phyloP scores from a whole-genome alignment of 345 rosid genomes.

The Linum lewisii region DNA sequence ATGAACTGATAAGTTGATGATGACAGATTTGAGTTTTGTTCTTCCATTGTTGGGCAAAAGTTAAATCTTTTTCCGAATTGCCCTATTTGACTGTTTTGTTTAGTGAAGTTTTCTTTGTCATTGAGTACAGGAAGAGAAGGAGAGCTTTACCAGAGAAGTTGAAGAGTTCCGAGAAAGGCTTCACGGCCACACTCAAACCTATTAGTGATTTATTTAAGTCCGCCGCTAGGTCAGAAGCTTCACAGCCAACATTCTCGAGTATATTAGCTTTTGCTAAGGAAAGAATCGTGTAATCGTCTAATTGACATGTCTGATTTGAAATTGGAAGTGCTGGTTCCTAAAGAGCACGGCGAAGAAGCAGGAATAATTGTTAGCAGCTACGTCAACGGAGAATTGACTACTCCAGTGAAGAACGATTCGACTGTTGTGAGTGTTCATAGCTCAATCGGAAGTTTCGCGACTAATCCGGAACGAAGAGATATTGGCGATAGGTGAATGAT shows the following conservation, averaged over 20 bases:
- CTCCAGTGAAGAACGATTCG: slow-evolving; percentile 19
- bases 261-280: not conserved
- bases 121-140: no score
- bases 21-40: no score
- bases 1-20: no score
- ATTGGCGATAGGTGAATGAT: slow-evolving; percentile 44
- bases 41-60: no score
- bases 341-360: slow-evolving; percentile 28
- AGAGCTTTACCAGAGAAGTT: no score
- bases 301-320: slow-evolving; percentile 39
- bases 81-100: no score
- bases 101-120: no score
- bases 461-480: slow-evolving; percentile 32
- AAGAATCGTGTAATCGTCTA: slow-evolving; percentile 18
- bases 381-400: slow-evolving; percentile 17
- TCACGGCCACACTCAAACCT: not conserved
- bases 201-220: slow-evolving; percentile 6
- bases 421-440: slow-evolving; percentile 22
- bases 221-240: not conserved
- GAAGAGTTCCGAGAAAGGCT: no score
- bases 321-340: slow-evolving; percentile 30
- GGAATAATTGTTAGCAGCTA: slow-evolving; percentile 12
- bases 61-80: no score
- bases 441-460: slow-evolving; percentile 19
- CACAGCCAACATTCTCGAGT: not conserved